These are phyloP conservation scores for Fusarium virguliforme DNA, from an alignment of 2,329 filamentous ascomycete genomes.

Conservation along the genomic window DNA sequence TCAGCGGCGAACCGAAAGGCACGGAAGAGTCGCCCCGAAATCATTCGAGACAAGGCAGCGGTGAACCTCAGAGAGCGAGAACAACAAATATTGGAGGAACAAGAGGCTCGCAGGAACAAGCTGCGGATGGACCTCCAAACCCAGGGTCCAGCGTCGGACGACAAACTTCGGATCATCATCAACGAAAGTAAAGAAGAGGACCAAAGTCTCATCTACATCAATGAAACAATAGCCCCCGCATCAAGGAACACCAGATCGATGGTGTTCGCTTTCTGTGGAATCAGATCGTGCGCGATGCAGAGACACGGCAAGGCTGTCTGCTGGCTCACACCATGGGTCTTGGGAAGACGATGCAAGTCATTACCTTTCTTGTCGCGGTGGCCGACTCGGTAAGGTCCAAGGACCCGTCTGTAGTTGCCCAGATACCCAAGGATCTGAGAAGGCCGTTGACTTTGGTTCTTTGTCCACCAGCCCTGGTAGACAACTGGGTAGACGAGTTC, in stretches of 20 bases:
- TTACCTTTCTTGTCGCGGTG: conserved; percentile 85
- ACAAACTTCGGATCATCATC: conserved; percentile 72
- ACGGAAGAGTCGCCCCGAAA: conserved; percentile 52
- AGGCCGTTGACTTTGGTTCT: conserved; percentile 78
- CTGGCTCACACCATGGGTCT: conserved; percentile 93
- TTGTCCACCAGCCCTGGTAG: conserved; percentile 81
- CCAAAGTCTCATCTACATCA: conserved; percentile 75
- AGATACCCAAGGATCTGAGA: conserved; percentile 78
- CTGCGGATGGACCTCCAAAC: conserved; percentile 64
- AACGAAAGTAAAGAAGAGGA: conserved; percentile 76
- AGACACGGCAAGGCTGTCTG: conserved; percentile 80
- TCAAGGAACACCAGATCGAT: conserved; percentile 85
- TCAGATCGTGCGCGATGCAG: conserved; percentile 76
- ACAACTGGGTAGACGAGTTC: conserved; percentile 89
- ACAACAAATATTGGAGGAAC: conserved; percentile 66
- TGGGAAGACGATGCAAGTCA: conserved; percentile 93
- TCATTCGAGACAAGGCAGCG: conserved; percentile 58
- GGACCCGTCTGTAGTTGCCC: conserved; percentile 70
- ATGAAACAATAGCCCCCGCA: conserved; percentile 73
- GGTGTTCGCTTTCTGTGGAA: conserved; percentile 94
- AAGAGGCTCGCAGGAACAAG: conserved; percentile 67
- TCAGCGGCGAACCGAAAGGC: conserved; percentile 28
- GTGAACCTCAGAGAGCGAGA: conserved; percentile 71
- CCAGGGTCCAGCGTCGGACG: conserved; percentile 61
- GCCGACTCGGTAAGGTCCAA: conserved; percentile 74